Evolutionary conservation across 176 grass and related monocot species (phyloP).

Genomic region (Pharus latifolius): DNA sequence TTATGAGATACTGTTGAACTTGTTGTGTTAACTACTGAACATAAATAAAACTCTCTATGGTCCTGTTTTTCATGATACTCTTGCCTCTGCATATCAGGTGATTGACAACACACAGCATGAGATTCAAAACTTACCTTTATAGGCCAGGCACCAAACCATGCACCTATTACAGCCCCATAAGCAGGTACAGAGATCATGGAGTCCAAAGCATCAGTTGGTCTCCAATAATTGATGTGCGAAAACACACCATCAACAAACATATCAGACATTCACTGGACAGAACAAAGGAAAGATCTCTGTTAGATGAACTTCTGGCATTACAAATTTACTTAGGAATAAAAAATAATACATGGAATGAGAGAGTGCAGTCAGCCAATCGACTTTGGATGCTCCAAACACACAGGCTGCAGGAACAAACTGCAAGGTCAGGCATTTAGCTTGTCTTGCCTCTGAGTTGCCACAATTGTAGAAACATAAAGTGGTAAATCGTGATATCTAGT

Average conservation of each 20-base stretch:
- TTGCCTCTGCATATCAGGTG: not conserved
- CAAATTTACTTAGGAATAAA: not conserved
- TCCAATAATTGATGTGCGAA: conserved; percentile 22
- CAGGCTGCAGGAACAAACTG: conserved; percentile 87
- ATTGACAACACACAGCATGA: not conserved
- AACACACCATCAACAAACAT: conserved; percentile 5
- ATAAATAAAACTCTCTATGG: not conserved
- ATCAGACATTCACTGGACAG: not conserved
- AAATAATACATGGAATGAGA: conserved; percentile 60
- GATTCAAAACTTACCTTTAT: conserved; percentile 22
- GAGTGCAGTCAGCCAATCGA: conserved; percentile 60
- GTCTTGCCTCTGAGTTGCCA: not conserved
- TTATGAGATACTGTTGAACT: not conserved
- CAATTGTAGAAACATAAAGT: not conserved
- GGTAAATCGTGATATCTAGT: not conserved
- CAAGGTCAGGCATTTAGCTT: conserved; percentile 10
- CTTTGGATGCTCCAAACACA: conserved; percentile 71
- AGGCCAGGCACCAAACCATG: conserved; percentile 90
- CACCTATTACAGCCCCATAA: conserved; percentile 77
- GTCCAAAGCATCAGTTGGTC: conserved; percentile 29
- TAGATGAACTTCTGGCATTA: not conserved
- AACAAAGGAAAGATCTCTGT: not conserved
- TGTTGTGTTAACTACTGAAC: not conserved
- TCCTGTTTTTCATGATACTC: not conserved
- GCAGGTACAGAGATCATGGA: conserved; percentile 77